Conservation (phyloP, 495 filamentous ascomycete species). For the Tuber borchii region DNA sequence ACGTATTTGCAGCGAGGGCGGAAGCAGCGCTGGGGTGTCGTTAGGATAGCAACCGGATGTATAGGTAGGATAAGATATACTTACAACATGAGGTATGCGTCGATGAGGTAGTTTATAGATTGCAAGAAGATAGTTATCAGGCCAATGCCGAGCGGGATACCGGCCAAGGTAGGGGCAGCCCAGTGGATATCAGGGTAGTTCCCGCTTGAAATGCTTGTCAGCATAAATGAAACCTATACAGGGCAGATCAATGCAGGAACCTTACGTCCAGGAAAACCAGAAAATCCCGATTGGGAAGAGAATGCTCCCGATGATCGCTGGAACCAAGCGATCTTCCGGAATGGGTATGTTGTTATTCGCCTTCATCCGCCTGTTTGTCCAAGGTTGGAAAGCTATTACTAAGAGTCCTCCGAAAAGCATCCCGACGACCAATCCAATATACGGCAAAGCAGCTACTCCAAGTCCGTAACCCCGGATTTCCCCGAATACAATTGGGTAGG, state of each 20-base stretch:
- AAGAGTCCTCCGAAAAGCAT: slow-evolving; percentile 56
- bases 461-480: slow-evolving; percentile 59
- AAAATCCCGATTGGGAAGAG: slow-evolving; percentile 62
- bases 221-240: not conserved
- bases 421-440: slow-evolving; percentile 73
- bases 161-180: slow-evolving; percentile 73
- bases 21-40: slow-evolving; percentile 58
- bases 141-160: slow-evolving; percentile 54
- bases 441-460: slow-evolving; percentile 67
- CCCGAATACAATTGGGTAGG: slow-evolving; percentile 60
- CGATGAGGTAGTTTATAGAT: slow-evolving; percentile 77
- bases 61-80: slow-evolving; percentile 33
- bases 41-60: slow-evolving; percentile 5
- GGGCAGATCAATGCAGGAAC: slow-evolving; percentile 34
- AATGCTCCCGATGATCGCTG: slow-evolving; percentile 67
- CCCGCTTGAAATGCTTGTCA: slow-evolving; percentile 11
- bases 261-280: slow-evolving; percentile 60
- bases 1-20: slow-evolving; percentile 83
- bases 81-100: slow-evolving; percentile 81
- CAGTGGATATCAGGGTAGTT: slow-evolving; percentile 57
- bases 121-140: slow-evolving; percentile 79
- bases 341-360: slow-evolving; percentile 66
- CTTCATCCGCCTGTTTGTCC: slow-evolving; percentile 61
- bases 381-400: slow-evolving; percentile 60
- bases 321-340: slow-evolving; percentile 80